phyloP scores from a whole-genome alignment of 1,284 basidiomycete genomes.

The Mycena citricolor region DNA sequence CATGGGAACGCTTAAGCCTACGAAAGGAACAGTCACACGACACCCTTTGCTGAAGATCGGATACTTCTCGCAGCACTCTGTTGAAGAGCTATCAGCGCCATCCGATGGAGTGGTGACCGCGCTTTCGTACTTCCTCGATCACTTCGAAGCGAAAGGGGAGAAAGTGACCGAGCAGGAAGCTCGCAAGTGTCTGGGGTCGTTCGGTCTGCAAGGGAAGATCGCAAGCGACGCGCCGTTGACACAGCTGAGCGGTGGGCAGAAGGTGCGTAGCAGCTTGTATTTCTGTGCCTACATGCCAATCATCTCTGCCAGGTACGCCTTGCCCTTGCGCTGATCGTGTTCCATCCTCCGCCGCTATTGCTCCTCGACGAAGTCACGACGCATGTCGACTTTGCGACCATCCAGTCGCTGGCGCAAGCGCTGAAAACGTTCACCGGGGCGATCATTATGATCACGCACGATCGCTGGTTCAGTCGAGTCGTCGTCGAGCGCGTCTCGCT shows the following conservation, averaged over 20 bases:
- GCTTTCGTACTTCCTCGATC: constrained; percentile 38
- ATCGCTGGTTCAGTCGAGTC: constrained; percentile 42
- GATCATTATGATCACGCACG: constrained; percentile 68
- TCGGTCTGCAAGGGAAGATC: constrained; percentile 48
- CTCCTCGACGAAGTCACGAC: constrained; percentile 70
- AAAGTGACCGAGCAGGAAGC: constrained; percentile 43
- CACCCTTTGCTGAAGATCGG: constrained; percentile 61
- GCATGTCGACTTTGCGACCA: constrained; percentile 68
- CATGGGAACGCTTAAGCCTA: constrained; percentile 49
- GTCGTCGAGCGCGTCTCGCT: constrained; percentile 37
- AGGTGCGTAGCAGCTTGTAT: constrained; percentile 33
- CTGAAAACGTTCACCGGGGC: constrained; percentile 57
- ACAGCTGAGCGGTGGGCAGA: constrained; percentile 61
- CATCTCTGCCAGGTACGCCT: constrained; percentile 34
- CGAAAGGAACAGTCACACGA: constrained; percentile 52
- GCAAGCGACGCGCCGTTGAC: constrained; percentile 46
- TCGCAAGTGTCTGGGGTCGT: constrained; percentile 45
- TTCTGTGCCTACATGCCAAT: background rate
- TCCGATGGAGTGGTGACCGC: constrained; percentile 35
- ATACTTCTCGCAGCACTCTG: constrained; percentile 56
- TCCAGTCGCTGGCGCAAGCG: constrained; percentile 57
- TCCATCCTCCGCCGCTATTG: constrained; percentile 52
- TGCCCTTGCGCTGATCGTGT: constrained; percentile 47
- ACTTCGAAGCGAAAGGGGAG: constrained; percentile 28
- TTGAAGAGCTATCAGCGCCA: constrained; percentile 46